A percentile compares a stretch with the other conserved stretches of the same genome.
phyloP scores from a whole-genome alignment of 2,329 filamentous ascomycete genomes.

The Dryadomyces quercus-mongolicae region DNA sequence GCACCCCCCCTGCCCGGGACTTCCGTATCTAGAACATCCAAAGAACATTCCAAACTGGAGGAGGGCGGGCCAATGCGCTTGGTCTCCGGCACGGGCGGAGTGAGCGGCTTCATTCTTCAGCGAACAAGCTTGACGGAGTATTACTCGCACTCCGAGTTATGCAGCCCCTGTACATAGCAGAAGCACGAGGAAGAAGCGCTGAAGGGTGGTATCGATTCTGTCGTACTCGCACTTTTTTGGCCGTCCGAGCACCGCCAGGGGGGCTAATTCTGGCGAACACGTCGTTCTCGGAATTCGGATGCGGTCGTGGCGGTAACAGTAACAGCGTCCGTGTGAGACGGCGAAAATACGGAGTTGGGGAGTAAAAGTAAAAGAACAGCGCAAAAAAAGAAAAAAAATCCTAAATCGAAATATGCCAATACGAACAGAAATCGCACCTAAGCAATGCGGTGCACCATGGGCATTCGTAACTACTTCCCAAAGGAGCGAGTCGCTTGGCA shows the following conservation, averaged over 20 bases:
- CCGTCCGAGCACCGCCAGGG: not conserved
- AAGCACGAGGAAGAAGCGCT: too few relatives aligned
- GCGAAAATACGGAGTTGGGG: not conserved
- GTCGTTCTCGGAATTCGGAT: not conserved
- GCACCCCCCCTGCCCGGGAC: too few relatives aligned
- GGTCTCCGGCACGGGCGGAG: too few relatives aligned
- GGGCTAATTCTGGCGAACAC: not conserved
- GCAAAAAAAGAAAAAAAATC: not conserved
- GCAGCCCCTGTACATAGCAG: too few relatives aligned
- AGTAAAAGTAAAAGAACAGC: not conserved
- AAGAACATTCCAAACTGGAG: too few relatives aligned
- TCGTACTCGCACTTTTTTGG: not conserved
- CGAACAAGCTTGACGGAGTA: too few relatives aligned
- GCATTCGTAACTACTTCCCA: not conserved
- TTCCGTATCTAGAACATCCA: too few relatives aligned
- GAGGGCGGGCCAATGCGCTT: too few relatives aligned
- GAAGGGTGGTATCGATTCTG: not conserved
- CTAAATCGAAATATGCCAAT: not conserved
- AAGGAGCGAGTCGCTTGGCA: not conserved
- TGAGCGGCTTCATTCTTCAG: too few relatives aligned
- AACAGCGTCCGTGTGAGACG: not conserved
- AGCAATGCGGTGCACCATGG: too few relatives aligned
- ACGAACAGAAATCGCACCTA: too few relatives aligned
- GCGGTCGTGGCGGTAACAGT: not conserved
- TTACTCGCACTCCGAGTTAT: too few relatives aligned